A percentile compares a stretch with the other conserved stretches of the same genome.
phyloP scores from a whole-genome alignment of 163 green algal genomes.

The Trebouxia gelatinosa region DNA sequence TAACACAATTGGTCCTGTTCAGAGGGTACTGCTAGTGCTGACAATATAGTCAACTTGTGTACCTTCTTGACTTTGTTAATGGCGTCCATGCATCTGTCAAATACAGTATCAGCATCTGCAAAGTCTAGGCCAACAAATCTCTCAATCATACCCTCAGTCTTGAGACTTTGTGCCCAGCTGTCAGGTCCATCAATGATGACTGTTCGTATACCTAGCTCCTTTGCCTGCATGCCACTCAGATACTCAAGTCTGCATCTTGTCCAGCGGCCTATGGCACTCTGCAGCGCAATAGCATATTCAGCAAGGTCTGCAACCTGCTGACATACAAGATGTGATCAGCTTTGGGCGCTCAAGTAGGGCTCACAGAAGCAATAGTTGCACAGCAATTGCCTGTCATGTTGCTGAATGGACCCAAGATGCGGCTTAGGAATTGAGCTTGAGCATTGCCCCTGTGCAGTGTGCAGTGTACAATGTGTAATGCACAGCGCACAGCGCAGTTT shows the following conservation, averaged over 20 bases:
- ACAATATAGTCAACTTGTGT: background rate
- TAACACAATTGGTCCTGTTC: background rate
- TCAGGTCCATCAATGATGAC: constrained; percentile 86
- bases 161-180: constrained; percentile 74
- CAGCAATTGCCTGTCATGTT: too few species aligned
- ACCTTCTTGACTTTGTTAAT: constrained; percentile 38
- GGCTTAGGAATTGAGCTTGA: too few species aligned
- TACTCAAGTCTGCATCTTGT: too few species aligned
- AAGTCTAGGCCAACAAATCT: constrained; percentile 88
- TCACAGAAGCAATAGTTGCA: background rate
- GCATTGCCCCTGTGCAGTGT: too few species aligned
- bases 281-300: too few species aligned
- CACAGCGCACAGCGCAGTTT: too few species aligned
- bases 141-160: constrained; percentile 76
- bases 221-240: constrained; percentile 55
- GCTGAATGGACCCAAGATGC: too few species aligned
- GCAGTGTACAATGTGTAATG: too few species aligned
- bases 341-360: too few species aligned
- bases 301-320: too few species aligned
- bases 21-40: background rate
- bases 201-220: constrained; percentile 74
- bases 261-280: too few species aligned
- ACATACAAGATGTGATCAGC: too few species aligned
- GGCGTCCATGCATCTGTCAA: constrained; percentile 68
- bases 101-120: constrained; percentile 74